A percentile compares a stretch with the other conserved stretches of the same genome.
Evolutionary conservation across 805 yeast species (phyloP).

Genomic region (Teunomyces funiuensis): DNA sequence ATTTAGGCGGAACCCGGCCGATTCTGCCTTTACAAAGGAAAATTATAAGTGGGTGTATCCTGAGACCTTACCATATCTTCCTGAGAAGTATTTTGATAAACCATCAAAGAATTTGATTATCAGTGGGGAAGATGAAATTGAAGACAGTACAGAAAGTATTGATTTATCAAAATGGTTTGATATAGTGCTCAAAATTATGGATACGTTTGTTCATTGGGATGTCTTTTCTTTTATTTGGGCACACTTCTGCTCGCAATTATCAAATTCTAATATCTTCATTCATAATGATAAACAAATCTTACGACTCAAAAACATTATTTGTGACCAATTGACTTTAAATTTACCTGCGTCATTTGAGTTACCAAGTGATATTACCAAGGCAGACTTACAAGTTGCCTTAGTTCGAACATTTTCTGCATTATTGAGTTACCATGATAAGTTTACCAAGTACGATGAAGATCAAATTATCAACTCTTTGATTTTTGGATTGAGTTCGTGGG

Average conservation of each 20-base stretch:
- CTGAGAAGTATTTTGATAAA: constrained; percentile 38
- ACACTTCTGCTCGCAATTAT: constrained; percentile 69
- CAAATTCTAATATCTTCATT: constrained; percentile 54
- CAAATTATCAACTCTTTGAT: constrained; percentile 59
- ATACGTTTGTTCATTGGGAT: constrained; percentile 66
- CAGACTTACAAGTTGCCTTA: constrained; percentile 65
- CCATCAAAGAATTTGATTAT: constrained; percentile 31
- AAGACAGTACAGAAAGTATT: neutral
- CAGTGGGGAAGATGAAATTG: neutral
- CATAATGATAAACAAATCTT: constrained; percentile 40
- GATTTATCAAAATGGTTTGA: constrained; percentile 49
- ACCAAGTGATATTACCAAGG: constrained; percentile 48
- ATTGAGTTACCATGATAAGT: constrained; percentile 56
- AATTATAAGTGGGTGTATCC: constrained; percentile 58
- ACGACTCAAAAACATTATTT: constrained; percentile 45
- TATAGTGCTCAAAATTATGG: constrained; percentile 48
- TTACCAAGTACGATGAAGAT: constrained; percentile 61
- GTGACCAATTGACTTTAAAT: constrained; percentile 57
- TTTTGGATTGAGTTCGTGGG: constrained; percentile 69
- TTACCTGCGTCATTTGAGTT: constrained; percentile 40
- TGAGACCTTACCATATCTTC: constrained; percentile 51
- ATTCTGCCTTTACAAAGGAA: constrained; percentile 19
- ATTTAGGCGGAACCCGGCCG: constrained; percentile 48
- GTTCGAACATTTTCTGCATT: constrained; percentile 63
- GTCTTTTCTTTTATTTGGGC: constrained; percentile 63